These are phyloP conservation scores for Aspergillus sp. DNA, from an alignment of 2,329 filamentous ascomycete genomes.

Conservation along the genomic window DNA sequence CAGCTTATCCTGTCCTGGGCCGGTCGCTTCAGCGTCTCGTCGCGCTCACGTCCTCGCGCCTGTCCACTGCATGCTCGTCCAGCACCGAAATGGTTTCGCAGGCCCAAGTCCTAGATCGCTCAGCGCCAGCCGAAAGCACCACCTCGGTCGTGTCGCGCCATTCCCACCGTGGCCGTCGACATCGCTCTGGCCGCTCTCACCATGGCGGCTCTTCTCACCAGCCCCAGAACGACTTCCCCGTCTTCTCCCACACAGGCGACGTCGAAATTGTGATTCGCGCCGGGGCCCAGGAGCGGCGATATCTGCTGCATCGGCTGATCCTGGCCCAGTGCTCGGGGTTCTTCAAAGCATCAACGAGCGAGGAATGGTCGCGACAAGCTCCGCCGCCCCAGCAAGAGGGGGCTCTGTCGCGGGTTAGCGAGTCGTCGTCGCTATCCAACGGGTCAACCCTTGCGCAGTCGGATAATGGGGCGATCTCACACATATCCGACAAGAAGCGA, in stretches of 20 bases:
- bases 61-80: too few relatives aligned
- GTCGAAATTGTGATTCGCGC: constrained; percentile 76
- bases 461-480: constrained; percentile 31
- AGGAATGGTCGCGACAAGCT: constrained; percentile 57
- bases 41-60: too few relatives aligned
- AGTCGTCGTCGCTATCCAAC: constrained; percentile 26
- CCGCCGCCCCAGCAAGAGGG: constrained; percentile 40
- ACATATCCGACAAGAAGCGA: constrained; percentile 44
- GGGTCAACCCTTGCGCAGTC: constrained; percentile 30
- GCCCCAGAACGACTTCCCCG: constrained; percentile 81
- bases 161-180: constrained; percentile 50
- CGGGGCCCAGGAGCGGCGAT: constrained; percentile 64
- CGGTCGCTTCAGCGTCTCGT: too few relatives aligned
- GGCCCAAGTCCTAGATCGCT: constrained; percentile 40
- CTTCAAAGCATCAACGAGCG: constrained; percentile 71
- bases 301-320: constrained; percentile 79
- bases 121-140: constrained; percentile 51
- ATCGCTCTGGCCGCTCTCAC: constrained; percentile 73
- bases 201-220: constrained; percentile 60
- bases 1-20: too few relatives aligned
- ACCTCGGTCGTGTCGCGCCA: constrained; percentile 57
- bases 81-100: constrained; percentile 29
- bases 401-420: constrained; percentile 26
- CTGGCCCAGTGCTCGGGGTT: constrained; percentile 85
- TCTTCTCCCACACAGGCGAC: constrained; percentile 84